Conservation (phyloP, 768 basidiomycete genomes). For the Boletus rubroflammeus region DNA sequence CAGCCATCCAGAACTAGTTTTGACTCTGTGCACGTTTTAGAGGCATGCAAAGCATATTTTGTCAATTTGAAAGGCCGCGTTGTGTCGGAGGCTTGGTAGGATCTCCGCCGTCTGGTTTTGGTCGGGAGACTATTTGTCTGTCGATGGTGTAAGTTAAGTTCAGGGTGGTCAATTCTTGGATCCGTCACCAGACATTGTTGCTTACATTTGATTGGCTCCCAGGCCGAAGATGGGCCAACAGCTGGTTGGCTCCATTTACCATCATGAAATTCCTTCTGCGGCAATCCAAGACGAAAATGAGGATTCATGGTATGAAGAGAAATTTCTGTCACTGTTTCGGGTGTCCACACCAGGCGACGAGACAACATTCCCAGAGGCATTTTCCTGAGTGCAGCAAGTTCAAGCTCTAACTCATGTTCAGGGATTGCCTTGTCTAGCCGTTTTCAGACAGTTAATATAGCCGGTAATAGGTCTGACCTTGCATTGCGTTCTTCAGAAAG, state of each 20-base stretch:
- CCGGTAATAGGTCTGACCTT: conserved; percentile 1
- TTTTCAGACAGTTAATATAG: background rate
- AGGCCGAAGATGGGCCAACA: background rate
- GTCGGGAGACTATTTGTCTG: conserved; percentile 12
- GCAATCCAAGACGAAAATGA: conserved; percentile 12
- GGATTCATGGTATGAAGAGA: background rate
- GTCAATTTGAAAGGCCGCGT: conserved; percentile 25
- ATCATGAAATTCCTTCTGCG: background rate
- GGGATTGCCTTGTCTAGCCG: background rate
- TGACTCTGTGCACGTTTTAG: conserved; percentile 23
- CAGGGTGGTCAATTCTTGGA: conserved; percentile 14
- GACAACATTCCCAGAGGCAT: background rate
- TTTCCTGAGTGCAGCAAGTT: background rate
- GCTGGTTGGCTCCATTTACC: conserved; percentile 3
- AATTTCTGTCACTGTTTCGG: background rate
- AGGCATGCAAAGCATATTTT: conserved; percentile 21
- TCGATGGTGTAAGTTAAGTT: conserved; percentile 6
- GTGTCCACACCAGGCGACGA: background rate
- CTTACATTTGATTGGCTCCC: conserved; percentile 16
- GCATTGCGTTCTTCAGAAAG: background rate
- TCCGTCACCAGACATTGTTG: conserved; percentile 1
- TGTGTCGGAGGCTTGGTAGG: conserved; percentile 11
- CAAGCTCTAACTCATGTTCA: background rate
- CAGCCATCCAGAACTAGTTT: conserved; percentile 12
- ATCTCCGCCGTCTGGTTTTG: conserved; percentile 27